Evolutionary conservation across 2,329 filamentous ascomycete species (phyloP).

Genomic region (Fusarium sp.): DNA sequence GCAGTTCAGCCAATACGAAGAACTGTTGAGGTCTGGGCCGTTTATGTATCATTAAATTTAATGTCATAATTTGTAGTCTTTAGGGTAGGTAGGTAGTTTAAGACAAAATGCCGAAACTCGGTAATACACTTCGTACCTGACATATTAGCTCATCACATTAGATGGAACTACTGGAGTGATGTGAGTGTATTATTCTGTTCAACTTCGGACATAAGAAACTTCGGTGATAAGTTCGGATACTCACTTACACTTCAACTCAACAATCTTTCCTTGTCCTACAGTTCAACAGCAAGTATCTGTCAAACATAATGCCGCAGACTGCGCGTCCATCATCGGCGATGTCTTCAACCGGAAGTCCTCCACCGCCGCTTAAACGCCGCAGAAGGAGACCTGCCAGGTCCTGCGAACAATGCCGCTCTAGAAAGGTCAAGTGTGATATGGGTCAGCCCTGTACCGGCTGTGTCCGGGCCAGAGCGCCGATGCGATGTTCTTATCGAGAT

Average conservation of each 20-base stretch:
- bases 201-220: slow-evolving; percentile 13
- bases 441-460: slow-evolving; percentile 43
- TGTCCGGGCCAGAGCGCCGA: slow-evolving; percentile 40
- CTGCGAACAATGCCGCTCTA: slow-evolving; percentile 45
- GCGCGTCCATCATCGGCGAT: slow-evolving; percentile 5
- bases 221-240: slow-evolving; percentile 35
- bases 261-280: neutral
- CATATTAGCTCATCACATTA: too few relatives aligned
- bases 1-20: neutral
- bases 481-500: slow-evolving; percentile 45
- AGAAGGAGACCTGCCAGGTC: slow-evolving; percentile 43
- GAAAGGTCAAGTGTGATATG: slow-evolving; percentile 42
- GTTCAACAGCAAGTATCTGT: neutral
- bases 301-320: neutral
- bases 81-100: neutral
- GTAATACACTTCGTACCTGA: neutral
- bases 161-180: accelerated
- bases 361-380: slow-evolving; percentile 37
- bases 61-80: neutral
- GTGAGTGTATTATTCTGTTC: neutral
- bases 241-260: slow-evolving; percentile 20
- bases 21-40: accelerated
- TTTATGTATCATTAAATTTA: neutral
- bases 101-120: neutral
- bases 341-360: slow-evolving; percentile 13